Evolutionary conservation across 2,329 filamentous ascomycete species (phyloP).

Genomic region (Arachnomyces sp.): DNA sequence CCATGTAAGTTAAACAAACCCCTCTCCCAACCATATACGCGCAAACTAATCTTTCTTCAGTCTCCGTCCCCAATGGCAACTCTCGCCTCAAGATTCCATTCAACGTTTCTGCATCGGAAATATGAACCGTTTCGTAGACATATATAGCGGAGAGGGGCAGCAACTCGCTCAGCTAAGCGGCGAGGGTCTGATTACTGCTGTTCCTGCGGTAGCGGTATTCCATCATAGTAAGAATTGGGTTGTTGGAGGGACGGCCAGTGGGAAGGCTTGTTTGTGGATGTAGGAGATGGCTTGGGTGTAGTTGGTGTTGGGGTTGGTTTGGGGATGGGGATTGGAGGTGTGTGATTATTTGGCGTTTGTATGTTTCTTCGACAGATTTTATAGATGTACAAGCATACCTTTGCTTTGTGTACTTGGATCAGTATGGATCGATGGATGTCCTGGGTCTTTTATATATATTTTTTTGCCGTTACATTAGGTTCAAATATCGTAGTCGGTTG

Average conservation of each 20-base stretch:
- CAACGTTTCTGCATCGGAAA: constrained; percentile 90
- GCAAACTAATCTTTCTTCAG: constrained; percentile 27
- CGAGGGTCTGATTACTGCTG: constrained; percentile 76
- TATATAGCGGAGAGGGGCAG: constrained; percentile 72
- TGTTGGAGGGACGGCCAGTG: constrained; percentile 80
- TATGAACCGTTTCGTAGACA: constrained; percentile 94
- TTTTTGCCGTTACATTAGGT: no score
- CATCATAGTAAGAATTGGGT: constrained; percentile 87
- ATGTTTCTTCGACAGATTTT: no score
- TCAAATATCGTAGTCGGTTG: no score
- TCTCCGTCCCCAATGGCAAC: constrained; percentile 83
- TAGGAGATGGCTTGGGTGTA: constrained; percentile 27
- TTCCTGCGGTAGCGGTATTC: constrained; percentile 85
- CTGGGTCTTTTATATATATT: no score
- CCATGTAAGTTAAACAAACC: constrained; percentile 49
- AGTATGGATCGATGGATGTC: no score
- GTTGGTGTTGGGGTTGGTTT: no score
- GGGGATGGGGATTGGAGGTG: no score
- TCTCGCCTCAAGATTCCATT: constrained; percentile 64
- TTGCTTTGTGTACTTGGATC: no score
- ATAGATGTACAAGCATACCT: no score
- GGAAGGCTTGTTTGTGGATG: constrained; percentile 88
- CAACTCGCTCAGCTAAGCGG: constrained; percentile 84
- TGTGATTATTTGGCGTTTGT: no score
- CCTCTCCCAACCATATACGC: constrained; percentile 16